Evolutionary conservation across 805 yeast genomes (phyloP).

Genomic region (Yarrowia sp.): DNA sequence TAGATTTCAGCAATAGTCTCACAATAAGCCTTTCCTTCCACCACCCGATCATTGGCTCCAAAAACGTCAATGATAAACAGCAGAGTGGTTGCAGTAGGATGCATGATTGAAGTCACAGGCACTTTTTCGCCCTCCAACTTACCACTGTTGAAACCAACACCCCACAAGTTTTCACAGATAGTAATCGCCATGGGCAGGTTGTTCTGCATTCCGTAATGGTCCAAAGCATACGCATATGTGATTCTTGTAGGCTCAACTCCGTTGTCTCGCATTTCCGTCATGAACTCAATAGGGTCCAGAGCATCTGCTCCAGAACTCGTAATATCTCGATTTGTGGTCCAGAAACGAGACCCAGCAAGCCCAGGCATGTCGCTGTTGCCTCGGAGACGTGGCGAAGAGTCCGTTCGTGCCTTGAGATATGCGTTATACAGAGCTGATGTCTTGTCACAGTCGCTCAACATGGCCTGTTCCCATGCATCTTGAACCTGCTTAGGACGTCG

Average conservation of each 20-base stretch:
- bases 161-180: conserved; percentile 36
- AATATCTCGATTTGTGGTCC: conserved; percentile 1
- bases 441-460: conserved; percentile 27
- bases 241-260: conserved; percentile 36
- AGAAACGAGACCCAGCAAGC: not conserved
- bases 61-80: conserved; percentile 33
- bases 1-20: conserved; percentile 1
- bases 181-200: conserved; percentile 30
- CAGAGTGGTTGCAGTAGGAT: conserved; percentile 31
- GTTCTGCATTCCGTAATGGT: conserved; percentile 36
- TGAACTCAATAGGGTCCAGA: conserved; percentile 29
- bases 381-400: conserved; percentile 35
- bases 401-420: conserved; percentile 35
- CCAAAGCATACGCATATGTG: conserved; percentile 37
- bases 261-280: conserved; percentile 33
- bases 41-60: conserved; percentile 31
- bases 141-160: conserved; percentile 25
- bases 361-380: conserved; percentile 29
- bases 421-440: conserved; percentile 38
- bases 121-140: not conserved
- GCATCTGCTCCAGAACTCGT: not conserved
- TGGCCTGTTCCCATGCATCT: conserved; percentile 2
- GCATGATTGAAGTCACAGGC: conserved; percentile 26
- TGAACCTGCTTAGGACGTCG: not conserved
- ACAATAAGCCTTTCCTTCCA: conserved; percentile 31